Conservation (phyloP, 2,329 filamentous ascomycete species). For the Beauveria scarabaeidicola region DNA sequence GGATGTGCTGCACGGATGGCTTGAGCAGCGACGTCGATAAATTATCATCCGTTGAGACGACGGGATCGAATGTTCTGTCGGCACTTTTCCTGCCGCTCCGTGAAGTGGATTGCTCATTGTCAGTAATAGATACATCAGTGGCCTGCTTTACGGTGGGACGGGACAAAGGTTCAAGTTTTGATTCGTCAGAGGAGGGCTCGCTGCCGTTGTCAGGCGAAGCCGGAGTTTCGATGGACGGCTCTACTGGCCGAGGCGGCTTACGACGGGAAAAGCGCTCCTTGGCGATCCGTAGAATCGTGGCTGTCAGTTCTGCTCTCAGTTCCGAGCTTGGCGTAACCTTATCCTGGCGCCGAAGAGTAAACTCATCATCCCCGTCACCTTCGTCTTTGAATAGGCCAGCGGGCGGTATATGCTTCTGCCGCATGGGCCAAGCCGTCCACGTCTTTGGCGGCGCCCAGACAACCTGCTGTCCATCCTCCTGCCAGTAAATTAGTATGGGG, state of each 20-base stretch:
- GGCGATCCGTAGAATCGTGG: slow-evolving; percentile 55
- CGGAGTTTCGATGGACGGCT: slow-evolving; percentile 17
- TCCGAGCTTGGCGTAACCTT: slow-evolving; percentile 45
- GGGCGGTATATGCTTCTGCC: slow-evolving; percentile 50
- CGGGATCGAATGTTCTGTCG: slow-evolving; percentile 34
- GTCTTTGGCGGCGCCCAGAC: slow-evolving; percentile 44
- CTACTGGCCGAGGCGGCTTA: slow-evolving; percentile 6
- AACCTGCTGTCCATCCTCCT: slow-evolving; percentile 23
- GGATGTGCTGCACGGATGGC: slow-evolving; percentile 61
- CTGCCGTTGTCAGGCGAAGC: slow-evolving; percentile 8
- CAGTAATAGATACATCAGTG: not conserved
- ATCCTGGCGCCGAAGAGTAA: slow-evolving; percentile 39
- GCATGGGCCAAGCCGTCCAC: slow-evolving; percentile 86
- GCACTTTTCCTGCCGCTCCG: not conserved
- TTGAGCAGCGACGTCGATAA: slow-evolving; percentile 54
- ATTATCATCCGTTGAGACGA: slow-evolving; percentile 63
- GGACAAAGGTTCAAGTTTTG: not conserved
- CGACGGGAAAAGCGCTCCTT: slow-evolving; percentile 51
- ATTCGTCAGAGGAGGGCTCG: not conserved
- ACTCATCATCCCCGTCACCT: slow-evolving; percentile 39
- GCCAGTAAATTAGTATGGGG: not conserved
- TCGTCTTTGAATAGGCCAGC: slow-evolving; percentile 40
- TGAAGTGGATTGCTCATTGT: not conserved
- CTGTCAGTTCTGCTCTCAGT: slow-evolving; percentile 63
- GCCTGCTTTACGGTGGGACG: not conserved